Conservation (phyloP, 2,329 filamentous ascomycete genomes). For the Colletotrichum siamense region DNA sequence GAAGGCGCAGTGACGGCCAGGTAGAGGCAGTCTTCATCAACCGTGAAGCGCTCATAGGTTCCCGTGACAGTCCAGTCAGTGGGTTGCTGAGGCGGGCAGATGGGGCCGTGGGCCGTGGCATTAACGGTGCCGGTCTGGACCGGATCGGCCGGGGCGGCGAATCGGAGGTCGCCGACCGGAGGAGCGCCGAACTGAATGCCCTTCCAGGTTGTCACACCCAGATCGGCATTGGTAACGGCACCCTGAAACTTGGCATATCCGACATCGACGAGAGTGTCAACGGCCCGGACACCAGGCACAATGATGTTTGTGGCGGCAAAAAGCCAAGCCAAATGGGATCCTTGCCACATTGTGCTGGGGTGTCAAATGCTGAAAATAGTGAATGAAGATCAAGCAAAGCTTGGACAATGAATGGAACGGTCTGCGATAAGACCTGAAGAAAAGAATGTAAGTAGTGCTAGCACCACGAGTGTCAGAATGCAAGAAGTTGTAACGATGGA, state of each 20-base stretch:
- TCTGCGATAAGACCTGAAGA: neutral
- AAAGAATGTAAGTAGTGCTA: constrained; percentile 5
- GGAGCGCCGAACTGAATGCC: constrained; percentile 78
- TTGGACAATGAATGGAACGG: neutral
- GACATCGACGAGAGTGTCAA: constrained; percentile 58
- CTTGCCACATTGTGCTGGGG: neutral
- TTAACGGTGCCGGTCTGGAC: constrained; percentile 48
- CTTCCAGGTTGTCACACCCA: constrained; percentile 73
- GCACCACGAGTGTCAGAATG: neutral
- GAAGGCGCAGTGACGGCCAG: constrained; percentile 69
- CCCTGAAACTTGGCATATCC: constrained; percentile 73
- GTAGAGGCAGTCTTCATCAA: constrained; percentile 72
- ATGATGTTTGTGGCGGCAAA: neutral
- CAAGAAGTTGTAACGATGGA: neutral
- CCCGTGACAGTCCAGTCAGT: constrained; percentile 21
- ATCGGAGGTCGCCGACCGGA: constrained; percentile 69
- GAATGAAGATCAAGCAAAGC: neutral
- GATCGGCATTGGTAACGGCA: constrained; percentile 31
- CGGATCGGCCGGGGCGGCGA: constrained; percentile 67
- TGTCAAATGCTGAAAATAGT: neutral
- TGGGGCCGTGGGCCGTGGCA: constrained; percentile 44
- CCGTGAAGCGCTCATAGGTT: constrained; percentile 24
- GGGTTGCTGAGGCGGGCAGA: constrained; percentile 35
- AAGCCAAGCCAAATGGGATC: neutral
- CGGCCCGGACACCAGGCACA: constrained; percentile 19